Base-by-base conservation (phyloP, 257 asterid genomes). In the Jaltomata sinuosa region DNA sequence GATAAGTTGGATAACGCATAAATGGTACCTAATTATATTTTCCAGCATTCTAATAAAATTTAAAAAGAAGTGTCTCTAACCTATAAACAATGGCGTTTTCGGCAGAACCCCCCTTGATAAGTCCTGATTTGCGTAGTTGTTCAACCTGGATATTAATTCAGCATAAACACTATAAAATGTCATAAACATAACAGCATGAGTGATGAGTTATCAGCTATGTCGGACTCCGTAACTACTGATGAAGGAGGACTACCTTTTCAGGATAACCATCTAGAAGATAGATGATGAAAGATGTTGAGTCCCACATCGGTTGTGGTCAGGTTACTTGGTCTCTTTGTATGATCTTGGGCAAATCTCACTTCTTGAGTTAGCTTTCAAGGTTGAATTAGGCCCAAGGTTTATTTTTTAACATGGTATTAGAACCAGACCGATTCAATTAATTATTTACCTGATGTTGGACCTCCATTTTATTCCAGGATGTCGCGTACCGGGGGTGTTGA, bases 21-120 rank as follows among this genome's bases (percentile, higher is more conserved):
- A 47, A 47, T 54, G 69, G 4, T 57, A 12, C 50, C 22, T 72
- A 74, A 45, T 25, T 45, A 74, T 50, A 45, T 45, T 22, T 8
- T 74, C 36, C 80, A 72, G 57, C n/a, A 42, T 42, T 72, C 21
- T n/a, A 11, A 68, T 36, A 59, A 10, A 82, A 31, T 19, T 3
- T 12, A 11, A 47, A 36, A 64, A 59, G 64, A n/a, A 59, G 85
- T 84, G 68, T 84, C 59, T 64, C 91, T 86, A 79, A 94, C 99
- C 98, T 96, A 86, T 98, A 96, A 82, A 95, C 81, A 74, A 94
- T 91, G 71, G 98, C 98, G 10, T 94, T 93, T 85, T 92, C 94
- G 50, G 87, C 54, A 5, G 97, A 92, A 79, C 99, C 99, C 82
- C 99, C 99, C 83, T 86, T 89, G 62, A 94, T 93, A 62, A 96